Percentiles rank a stretch among this genome's conserved stretches.
phyloP scores from a whole-genome alignment of 768 basidiomycete species.

The Nidularia pulvinata region DNA sequence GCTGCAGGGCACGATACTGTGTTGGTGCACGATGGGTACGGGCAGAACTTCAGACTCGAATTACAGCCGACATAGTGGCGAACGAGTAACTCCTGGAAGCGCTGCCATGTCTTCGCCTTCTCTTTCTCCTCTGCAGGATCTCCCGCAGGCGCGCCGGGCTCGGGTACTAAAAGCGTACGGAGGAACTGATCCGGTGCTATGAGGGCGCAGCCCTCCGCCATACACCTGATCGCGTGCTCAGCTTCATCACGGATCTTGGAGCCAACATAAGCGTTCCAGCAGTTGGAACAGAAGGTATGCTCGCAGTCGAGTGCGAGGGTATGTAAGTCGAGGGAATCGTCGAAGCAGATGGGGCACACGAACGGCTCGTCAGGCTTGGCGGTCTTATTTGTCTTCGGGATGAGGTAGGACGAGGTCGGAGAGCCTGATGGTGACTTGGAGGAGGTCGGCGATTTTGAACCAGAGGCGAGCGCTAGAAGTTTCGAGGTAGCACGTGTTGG shows the following conservation, averaged over 20 bases:
- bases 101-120: conserved; percentile 53
- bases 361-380: conserved; percentile 49
- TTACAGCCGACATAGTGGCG: conserved; percentile 90
- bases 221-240: conserved; percentile 72
- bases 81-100: conserved; percentile 87
- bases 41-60: conserved; percentile 88
- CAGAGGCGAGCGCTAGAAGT: conserved; percentile 27
- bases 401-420: conserved; percentile 15
- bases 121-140: conserved; percentile 26
- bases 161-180: conserved; percentile 44
- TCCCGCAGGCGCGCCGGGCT: conserved; percentile 17
- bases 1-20: conserved; percentile 92
- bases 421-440: conserved; percentile 23
- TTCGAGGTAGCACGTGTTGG: conserved; percentile 34
- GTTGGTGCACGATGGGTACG: conserved; percentile 91
- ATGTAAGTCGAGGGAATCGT: conserved; percentile 58
- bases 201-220: conserved; percentile 76
- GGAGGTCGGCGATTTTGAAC: conserved; percentile 16
- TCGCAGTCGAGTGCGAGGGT: conserved; percentile 78
- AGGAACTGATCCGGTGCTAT: conserved; percentile 68
- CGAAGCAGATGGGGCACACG: conserved; percentile 94
- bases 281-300: conserved; percentile 81
- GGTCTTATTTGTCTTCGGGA: conserved; percentile 24
- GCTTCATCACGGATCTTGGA: conserved; percentile 86
- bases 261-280: conserved; percentile 80